Evolutionary conservation across 352 stramenopile genomes (phyloP), one percentile per base, ranked within the genome.

Genomic region (Globisporangium radiosum): DNA sequence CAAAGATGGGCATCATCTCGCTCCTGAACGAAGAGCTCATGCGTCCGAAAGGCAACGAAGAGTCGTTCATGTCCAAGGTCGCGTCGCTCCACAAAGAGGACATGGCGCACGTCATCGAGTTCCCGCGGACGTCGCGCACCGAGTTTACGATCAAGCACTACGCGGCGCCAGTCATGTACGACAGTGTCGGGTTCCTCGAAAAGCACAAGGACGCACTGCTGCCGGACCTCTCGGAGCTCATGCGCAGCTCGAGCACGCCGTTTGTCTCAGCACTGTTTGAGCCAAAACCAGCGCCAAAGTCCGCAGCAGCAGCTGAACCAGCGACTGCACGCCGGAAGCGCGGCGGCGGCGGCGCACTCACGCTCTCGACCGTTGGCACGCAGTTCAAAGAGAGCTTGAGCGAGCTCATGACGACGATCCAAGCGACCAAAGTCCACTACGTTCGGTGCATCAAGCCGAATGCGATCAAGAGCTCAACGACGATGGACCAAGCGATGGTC

Each of bases 381-480:
- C 86, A 99, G 66, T 99, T 99, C 72, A 95, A 95, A 56, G 82
- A 92, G 52, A 97, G 96, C 71, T 72, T 99, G 9, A 78, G 69
- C 11, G 79, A 96, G 57, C 78, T 99, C 49, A 97, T 99, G 66
- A 88, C 81, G n/a, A 97, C 92, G 43, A 94, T 99, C 39, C 90
- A 98, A 64, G 76, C 77, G 6, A 99, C 95, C 0, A 88, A 97
- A 56, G 95, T 98, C 14, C 97, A 99, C 68, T 99, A 99, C 66
- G 96, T 99, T 52, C 87, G 97, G 44, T 99, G 97, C 74, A 98
- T 99, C 60, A 99, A 99, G 79, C 97, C 97, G 0, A 99, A 99
- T 75, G 87, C 97, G 69, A 88, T 96, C 40, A 97, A 99, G 68
- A 97, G 97, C 65, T 59, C 85, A 7, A 75, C 63, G 0, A 71